A percentile compares a stretch with the other conserved stretches of the same genome.
Conservation (phyloP, 768 basidiomycete species). For the Boletus rubropictus region DNA sequence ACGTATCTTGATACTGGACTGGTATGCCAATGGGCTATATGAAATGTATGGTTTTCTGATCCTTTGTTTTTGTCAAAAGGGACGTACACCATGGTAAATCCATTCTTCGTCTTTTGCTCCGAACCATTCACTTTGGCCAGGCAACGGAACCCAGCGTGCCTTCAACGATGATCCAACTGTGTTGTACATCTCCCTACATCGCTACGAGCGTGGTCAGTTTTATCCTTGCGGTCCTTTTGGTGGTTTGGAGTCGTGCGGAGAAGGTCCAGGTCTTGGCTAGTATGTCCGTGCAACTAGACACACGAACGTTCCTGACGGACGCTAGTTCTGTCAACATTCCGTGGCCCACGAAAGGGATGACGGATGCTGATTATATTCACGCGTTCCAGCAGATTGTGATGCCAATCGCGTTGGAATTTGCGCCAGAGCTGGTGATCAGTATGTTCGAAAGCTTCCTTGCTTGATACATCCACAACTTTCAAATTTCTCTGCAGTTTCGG, state of each 20-base stretch:
- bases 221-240: conserved; percentile 95
- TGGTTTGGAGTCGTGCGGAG: conserved; percentile 78
- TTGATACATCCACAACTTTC: background rate
- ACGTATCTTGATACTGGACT: conserved; percentile 89
- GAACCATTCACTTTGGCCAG: conserved; percentile 36
- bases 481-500: conserved; percentile 62
- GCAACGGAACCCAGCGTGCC: conserved; percentile 95
- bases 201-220: conserved; percentile 86
- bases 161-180: conserved; percentile 92
- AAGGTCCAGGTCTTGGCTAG: conserved; percentile 81
- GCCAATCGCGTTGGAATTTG: conserved; percentile 96
- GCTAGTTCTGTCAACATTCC: conserved; percentile 90
- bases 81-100: conserved; percentile 86
- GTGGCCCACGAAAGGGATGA: conserved; percentile 85
- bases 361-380: conserved; percentile 92
- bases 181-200: conserved; percentile 91
- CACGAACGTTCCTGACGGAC: conserved; percentile 6
- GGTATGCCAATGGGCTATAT: conserved; percentile 50
- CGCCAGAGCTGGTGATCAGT: conserved; percentile 96
- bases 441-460: conserved; percentile 25
- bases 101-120: background rate
- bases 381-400: conserved; percentile 95
- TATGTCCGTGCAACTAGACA: conserved; percentile 37
- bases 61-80: conserved; percentile 42
- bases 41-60: background rate